A percentile compares a stretch with the other conserved stretches of the same genome.
Conservation (phyloP, 169 alveolate species). For the Besnoitia besnoiti region DNA sequence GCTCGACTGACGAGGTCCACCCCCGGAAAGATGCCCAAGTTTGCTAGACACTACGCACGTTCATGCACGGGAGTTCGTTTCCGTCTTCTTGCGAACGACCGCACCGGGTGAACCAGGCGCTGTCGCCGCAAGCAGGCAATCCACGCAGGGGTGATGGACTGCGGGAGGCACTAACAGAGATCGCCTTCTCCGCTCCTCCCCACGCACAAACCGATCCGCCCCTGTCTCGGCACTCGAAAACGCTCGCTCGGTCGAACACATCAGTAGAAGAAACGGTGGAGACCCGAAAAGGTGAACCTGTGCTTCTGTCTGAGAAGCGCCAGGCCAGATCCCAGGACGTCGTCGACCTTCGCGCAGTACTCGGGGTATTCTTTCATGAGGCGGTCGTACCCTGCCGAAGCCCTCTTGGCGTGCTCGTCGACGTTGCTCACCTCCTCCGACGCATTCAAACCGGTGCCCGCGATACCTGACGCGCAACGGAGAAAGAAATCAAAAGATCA, state of each 20-base stretch:
- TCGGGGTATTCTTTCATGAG: constrained; percentile 33
- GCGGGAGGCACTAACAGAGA: too few species aligned
- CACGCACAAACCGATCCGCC: too few species aligned
- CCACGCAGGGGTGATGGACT: too few species aligned
- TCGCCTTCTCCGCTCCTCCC: too few species aligned
- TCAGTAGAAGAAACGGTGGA: constrained; percentile 62
- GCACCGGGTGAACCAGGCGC: too few species aligned
- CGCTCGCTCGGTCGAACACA: background rate
- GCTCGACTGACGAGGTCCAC: too few species aligned
- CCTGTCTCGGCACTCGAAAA: too few species aligned
- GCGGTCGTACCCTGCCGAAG: constrained; percentile 25
- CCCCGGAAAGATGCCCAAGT: too few species aligned
- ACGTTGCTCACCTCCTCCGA: constrained; percentile 31
- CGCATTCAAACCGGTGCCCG: constrained; percentile 68
- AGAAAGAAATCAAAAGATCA: background rate
- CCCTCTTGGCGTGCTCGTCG: constrained; percentile 50
- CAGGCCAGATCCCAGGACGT: constrained; percentile 58
- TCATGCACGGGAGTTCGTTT: too few species aligned
- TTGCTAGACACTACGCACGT: too few species aligned
- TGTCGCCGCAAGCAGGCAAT: too few species aligned
- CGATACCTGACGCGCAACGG: constrained; percentile 39
- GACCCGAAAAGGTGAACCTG: constrained; percentile 15
- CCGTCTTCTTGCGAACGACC: too few species aligned
- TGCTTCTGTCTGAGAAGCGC: constrained; percentile 59
- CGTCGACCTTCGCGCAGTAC: constrained; percentile 36